A percentile compares a stretch with the other conserved stretches of the same genome.
Evolutionary conservation across 768 basidiomycete genomes (phyloP).

Genomic region (Lentinula sp.): DNA sequence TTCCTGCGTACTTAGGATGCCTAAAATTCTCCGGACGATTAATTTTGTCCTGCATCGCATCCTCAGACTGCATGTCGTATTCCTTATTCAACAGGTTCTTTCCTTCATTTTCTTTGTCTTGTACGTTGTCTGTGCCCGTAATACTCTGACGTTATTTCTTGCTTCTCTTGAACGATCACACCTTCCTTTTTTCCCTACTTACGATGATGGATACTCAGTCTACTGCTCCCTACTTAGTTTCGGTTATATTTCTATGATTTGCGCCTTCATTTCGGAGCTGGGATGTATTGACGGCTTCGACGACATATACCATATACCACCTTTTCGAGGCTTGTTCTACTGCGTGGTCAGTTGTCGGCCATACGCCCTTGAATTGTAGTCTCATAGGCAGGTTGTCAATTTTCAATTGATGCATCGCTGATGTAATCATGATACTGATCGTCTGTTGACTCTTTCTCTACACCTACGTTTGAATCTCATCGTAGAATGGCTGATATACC

Average conservation of each 20-base stretch:
- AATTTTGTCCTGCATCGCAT: constrained; percentile 9
- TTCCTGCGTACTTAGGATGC: constrained; percentile 60
- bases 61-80: not conserved
- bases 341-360: constrained; percentile 13
- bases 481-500: constrained; percentile 63
- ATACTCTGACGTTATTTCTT: constrained; percentile 33
- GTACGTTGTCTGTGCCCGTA: constrained; percentile 25
- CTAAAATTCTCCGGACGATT: constrained; percentile 19
- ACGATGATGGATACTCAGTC: constrained; percentile 43
- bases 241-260: constrained; percentile 38
- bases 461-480: not conserved
- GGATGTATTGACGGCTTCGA: constrained; percentile 24
- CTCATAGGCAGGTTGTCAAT: not conserved
- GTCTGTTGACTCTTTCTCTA: not conserved
- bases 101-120: constrained; percentile 23
- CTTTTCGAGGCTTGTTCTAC: constrained; percentile 6
- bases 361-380: constrained; percentile 9
- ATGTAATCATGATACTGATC: not conserved
- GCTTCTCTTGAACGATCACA: constrained; percentile 50
- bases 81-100: constrained; percentile 5
- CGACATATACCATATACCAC: constrained; percentile 38
- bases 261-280: constrained; percentile 33
- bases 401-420: not conserved
- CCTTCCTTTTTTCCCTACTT: constrained; percentile 23
- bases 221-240: constrained; percentile 43